Conservation (phyloP, 2,329 filamentous ascomycete species). For the Aspergillus cejpii region DNA sequence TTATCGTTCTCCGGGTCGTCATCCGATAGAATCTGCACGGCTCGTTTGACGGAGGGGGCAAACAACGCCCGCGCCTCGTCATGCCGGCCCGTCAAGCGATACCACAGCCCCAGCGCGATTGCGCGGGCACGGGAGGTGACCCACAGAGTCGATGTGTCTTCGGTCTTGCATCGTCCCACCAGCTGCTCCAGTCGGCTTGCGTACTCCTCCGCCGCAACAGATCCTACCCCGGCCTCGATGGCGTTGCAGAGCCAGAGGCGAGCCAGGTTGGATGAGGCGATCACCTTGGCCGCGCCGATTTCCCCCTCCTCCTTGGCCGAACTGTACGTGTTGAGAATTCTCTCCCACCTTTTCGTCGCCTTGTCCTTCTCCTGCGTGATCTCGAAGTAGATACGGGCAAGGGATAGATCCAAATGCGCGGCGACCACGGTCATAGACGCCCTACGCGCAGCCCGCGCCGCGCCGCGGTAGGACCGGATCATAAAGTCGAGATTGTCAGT, state of each 20-base stretch:
- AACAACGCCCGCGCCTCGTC: conserved; percentile 4
- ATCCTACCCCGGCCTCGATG: conserved; percentile 3
- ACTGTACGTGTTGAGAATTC: conserved; percentile 6
- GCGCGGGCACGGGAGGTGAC: not conserved
- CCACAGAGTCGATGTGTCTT: not conserved
- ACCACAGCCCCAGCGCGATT: conserved; percentile 5
- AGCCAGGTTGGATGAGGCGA: conserved; percentile 3
- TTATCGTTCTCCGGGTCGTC: conserved; percentile 9
- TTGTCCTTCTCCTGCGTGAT: conserved; percentile 5
- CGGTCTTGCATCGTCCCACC: not conserved
- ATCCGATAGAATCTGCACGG: conserved; percentile 5
- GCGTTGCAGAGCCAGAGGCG: conserved; percentile 3
- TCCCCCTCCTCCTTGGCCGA: conserved; percentile 1
- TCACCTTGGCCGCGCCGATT: not conserved
- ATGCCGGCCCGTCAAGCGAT: conserved; percentile 3
- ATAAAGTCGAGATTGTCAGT: conserved; percentile 5
- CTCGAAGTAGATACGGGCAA: conserved; percentile 8
- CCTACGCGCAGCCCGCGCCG: conserved; percentile 3
- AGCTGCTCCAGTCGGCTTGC: conserved; percentile 5
- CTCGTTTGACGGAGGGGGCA: conserved; percentile 3
- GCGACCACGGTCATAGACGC: conserved; percentile 3
- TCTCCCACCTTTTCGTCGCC: conserved; percentile 7
- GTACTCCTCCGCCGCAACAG: not conserved
- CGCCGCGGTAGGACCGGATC: not conserved
- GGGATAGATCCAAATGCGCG: conserved; percentile 4